Evolutionary conservation across 768 basidiomycete genomes (phyloP).

Genomic region (Amanita brunnescens): DNA sequence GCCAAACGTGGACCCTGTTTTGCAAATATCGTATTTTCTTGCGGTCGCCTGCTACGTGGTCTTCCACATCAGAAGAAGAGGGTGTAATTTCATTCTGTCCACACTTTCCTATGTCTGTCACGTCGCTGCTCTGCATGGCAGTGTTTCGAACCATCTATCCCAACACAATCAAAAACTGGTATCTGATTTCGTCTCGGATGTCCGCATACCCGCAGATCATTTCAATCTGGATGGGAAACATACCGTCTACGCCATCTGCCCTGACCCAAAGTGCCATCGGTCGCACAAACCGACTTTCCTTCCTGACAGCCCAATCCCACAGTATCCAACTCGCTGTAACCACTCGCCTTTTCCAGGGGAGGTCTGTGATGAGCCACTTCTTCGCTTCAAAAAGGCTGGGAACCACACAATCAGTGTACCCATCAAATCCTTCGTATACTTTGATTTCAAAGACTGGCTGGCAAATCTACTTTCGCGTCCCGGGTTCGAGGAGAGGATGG

Average conservation of each 20-base stretch:
- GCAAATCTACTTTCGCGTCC: slow-evolving; percentile 10
- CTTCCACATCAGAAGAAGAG: slow-evolving; percentile 9
- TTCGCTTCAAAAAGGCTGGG: neutral
- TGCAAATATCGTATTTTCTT: slow-evolving; percentile 15
- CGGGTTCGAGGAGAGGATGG: slow-evolving; percentile 8
- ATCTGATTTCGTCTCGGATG: neutral
- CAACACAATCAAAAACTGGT: neutral
- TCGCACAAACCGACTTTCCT: neutral
- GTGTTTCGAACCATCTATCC: neutral
- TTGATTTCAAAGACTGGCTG: slow-evolving; percentile 13
- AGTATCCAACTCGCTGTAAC: neutral
- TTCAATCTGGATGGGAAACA: neutral
- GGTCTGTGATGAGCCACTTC: neutral
- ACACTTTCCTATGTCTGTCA: slow-evolving; percentile 11
- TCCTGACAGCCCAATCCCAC: neutral
- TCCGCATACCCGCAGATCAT: neutral
- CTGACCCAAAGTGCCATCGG: neutral
- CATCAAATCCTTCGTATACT: slow-evolving; percentile 10
- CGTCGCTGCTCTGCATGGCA: neutral
- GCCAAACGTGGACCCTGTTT: neutral
- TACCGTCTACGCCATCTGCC: neutral
- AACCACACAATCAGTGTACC: neutral
- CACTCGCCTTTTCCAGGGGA: neutral
- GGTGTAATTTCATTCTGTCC: slow-evolving; percentile 13
- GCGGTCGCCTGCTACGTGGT: slow-evolving; percentile 13